A percentile compares a stretch with the other conserved stretches of the same genome.
phyloP scores from a whole-genome alignment of 2,329 filamentous ascomycete species.

The Cytospora piceae region DNA sequence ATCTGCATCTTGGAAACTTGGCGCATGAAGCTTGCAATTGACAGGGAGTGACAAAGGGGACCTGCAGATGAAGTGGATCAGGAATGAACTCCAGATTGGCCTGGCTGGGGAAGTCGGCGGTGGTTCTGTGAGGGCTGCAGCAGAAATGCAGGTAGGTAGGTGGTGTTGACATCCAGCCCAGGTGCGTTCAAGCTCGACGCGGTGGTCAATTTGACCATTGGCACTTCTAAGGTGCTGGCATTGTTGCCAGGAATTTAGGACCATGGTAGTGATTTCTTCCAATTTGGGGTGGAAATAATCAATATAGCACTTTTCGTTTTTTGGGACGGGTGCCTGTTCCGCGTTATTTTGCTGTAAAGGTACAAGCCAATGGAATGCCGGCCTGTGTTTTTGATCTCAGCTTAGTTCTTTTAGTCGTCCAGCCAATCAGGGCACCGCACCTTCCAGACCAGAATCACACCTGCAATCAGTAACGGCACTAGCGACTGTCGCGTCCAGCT shows the following conservation, averaged over 20 bases:
- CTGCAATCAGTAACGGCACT: constrained; percentile 61
- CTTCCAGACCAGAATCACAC: constrained; percentile 28
- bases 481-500: constrained; percentile 58
- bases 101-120: too few species aligned
- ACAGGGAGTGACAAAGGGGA: neutral
- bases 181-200: neutral
- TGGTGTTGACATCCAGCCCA: neutral
- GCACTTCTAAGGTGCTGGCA: neutral
- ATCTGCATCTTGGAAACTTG: neutral
- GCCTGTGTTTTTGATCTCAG: neutral
- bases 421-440: neutral
- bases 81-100: neutral
- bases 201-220: neutral
- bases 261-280: neutral
- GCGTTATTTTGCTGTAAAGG: neutral
- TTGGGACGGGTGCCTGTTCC: neutral
- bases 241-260: neutral
- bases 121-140: neutral
- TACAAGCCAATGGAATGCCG: neutral
- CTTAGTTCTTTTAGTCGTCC: neutral
- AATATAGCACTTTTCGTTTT: neutral
- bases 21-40: neutral
- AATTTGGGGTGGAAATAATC: neutral
- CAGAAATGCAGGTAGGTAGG: neutral
- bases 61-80: neutral